Percentiles rank a stretch among this genome's conserved stretches.
These are phyloP conservation scores for Suhomyces sp. DNA, from an alignment of 805 yeast genomes.

Conservation along the genomic window DNA sequence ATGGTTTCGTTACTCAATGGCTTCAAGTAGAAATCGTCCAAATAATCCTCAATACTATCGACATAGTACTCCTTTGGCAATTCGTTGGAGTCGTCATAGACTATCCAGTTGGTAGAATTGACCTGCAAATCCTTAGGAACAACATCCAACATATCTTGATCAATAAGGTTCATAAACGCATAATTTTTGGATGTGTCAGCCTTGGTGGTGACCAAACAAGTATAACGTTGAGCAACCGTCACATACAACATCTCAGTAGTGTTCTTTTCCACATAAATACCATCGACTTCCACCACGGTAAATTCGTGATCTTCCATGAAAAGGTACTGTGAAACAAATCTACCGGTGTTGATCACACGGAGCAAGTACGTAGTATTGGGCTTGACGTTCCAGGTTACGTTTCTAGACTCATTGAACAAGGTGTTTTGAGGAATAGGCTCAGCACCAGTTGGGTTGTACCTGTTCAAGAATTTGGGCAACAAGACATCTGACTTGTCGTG, in stretches of 20 bases:
- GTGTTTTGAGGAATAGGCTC: slow-evolving; percentile 90
- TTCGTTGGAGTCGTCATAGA: slow-evolving; percentile 44
- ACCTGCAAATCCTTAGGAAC: slow-evolving; percentile 62
- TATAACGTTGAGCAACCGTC: slow-evolving; percentile 89
- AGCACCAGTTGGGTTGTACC: slow-evolving; percentile 94
- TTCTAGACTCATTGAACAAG: slow-evolving; percentile 77
- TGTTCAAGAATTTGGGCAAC: slow-evolving; percentile 55
- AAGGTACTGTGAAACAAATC: slow-evolving; percentile 86
- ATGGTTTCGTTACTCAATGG: slow-evolving; percentile 38
- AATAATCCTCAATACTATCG: slow-evolving; percentile 44
- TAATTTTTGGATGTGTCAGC: slow-evolving; percentile 58
- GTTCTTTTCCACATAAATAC: slow-evolving; percentile 76
- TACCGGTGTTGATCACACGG: slow-evolving; percentile 82
- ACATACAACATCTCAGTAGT: slow-evolving; percentile 70
- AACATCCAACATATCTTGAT: slow-evolving; percentile 77
- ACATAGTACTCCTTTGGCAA: slow-evolving; percentile 41
- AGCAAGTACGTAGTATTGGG: slow-evolving; percentile 84
- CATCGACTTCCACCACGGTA: slow-evolving; percentile 89
- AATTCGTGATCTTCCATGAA: slow-evolving; percentile 86
- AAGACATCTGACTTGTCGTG: slow-evolving; percentile 58
- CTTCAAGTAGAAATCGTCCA: slow-evolving; percentile 38
- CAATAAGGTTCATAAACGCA: slow-evolving; percentile 80
- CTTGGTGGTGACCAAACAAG: slow-evolving; percentile 75
- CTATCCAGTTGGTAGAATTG: slow-evolving; percentile 73
- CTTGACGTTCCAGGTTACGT: slow-evolving; percentile 72